Base-by-base conservation (phyloP, 116 monocot species). In the Trichopus zeylanicus region DNA sequence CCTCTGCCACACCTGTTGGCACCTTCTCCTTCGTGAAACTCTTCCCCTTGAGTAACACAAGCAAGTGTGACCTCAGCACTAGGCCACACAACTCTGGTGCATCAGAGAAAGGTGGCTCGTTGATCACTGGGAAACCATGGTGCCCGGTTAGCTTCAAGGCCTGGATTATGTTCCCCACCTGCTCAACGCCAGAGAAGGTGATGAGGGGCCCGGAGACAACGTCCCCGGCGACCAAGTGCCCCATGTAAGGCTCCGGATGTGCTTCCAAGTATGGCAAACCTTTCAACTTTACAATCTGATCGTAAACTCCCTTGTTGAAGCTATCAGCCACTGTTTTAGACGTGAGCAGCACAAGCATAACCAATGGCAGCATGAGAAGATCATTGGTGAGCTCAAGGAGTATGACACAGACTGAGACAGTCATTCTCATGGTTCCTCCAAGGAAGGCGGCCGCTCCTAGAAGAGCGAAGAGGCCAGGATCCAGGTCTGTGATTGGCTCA, bases 371-470 rank as follows among this genome's bases (percentile, higher is more conserved):
- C 97, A 97, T 91, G 13, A 80, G 46, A 28, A 97, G 90, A 32
- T 97, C 85, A 70, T 97, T 91, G n/a, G 97, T 97, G 59, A 97
- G 91, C 68, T 97, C 97, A 4, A 97, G 79, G 27, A 97, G 79
- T 24, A 97, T 97, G 21, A 97, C 79, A 30, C 97, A 97, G 21
- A 91, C 77, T 1, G 97, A 97, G 38, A 97, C 91, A 0, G 97
- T 97, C 97, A 97, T 97, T 53, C 97, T 78, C 97, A 97, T 97
- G 2, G 97, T 91, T 54, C 97, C 97, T 29, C 97, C 97, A 25
- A 97, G 82, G 55, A 97, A 87, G 33, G 95, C 83, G 15, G 95
- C 95, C 2, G 95, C 83, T 6, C 95, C 90, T 8, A 97, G 74
- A 22, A 97, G 77, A 20, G 97, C 91, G 52, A 91, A 91, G 18